Evolutionary conservation across 73 alveolate genomes (phyloP).

Genomic region (Breviolum minutum): DNA sequence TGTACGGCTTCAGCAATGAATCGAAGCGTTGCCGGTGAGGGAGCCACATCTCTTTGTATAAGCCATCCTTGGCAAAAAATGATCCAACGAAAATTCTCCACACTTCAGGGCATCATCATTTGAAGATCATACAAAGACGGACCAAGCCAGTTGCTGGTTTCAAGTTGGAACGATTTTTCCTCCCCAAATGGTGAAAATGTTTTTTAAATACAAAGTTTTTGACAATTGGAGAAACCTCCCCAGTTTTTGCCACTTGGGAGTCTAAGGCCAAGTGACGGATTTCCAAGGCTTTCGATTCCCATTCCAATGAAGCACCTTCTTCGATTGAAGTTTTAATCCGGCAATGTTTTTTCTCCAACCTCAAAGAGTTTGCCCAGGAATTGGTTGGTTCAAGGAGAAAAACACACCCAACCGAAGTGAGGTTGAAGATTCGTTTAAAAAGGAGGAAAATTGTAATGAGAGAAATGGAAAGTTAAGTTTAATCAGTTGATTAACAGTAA

Average conservation of each 20-base stretch:
- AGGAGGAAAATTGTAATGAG: not conserved
- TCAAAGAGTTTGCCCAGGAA: too few species aligned
- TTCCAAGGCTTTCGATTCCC: slow-evolving; percentile 69
- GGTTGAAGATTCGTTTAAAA: not conserved
- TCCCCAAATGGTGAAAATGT: too few species aligned
- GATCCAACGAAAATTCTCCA: not conserved
- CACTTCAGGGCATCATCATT: too few species aligned
- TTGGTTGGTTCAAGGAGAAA: too few species aligned
- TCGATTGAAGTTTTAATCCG: slow-evolving; percentile 30
- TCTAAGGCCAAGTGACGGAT: slow-evolving; percentile 7
- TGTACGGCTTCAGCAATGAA: slow-evolving; percentile 50
- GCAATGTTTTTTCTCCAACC: slow-evolving; percentile 49
- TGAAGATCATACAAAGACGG: too few species aligned
- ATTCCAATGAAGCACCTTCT: slow-evolving; percentile 58
- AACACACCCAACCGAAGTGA: not conserved
- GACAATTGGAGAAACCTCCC: not conserved
- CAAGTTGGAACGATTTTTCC: too few species aligned
- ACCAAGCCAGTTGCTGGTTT: too few species aligned
- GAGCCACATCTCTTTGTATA: slow-evolving; percentile 55
- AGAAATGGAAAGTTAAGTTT: not conserved
- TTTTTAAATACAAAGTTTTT: too few species aligned
- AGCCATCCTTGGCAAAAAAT: slow-evolving; percentile 14
- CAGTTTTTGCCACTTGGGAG: too few species aligned
- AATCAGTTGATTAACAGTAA: not conserved
- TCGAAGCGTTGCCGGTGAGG: slow-evolving; percentile 71